Evolutionary conservation across 2,329 filamentous ascomycete genomes (phyloP), one percentile per base, ranked within the genome.

Genomic region (Claviceps arundinis): DNA sequence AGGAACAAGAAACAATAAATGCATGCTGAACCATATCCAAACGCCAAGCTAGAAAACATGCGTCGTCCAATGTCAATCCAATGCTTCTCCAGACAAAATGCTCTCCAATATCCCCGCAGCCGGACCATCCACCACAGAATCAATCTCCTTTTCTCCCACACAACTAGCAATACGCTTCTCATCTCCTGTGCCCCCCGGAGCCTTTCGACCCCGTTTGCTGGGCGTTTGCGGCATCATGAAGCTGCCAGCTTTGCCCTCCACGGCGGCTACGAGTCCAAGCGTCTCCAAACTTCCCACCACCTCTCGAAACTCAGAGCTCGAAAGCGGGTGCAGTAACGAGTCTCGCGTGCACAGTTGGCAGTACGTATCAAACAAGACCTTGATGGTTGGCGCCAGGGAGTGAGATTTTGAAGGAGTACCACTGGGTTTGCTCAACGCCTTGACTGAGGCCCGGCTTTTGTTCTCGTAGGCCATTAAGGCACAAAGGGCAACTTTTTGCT

Each of bases 401-500:
- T 71, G 71, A 4, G 72, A 66, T 62, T 85, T 87, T 9, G 81
- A 82, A 0, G 84, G 83, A 1, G 84, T 82, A 41, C 61, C 82
- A 40, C 61, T 60, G 38, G 65, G 61, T 37, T 68, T 59, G 37
- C 62, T 63, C 19, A 68, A 59, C 40, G 70, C 70, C 60, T 70
- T 78, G 52, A 73, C 70, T 51, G 54, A 61, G 7, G 71, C 71
- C 48, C 80, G 75, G 58, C 80, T 84, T 56, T 81, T 82, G 60
- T 85, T 87, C 65, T 96, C 90, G n/a, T 93, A 80, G 2, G 89
- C 88, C 41, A 91, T 77, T 14, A 98, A 75, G 0, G 91, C 82
- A 70, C 93, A 98, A 9, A 98, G 76, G 0, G 91, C 89, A 4
- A 91, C 93, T 67, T 95, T 97, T 67, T 98, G 93, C 64, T 98